A percentile compares a stretch with the other conserved stretches of the same genome.
Evolutionary conservation across 495 filamentous ascomycete species (phyloP).

Genomic region (Xylaria nigripes): DNA sequence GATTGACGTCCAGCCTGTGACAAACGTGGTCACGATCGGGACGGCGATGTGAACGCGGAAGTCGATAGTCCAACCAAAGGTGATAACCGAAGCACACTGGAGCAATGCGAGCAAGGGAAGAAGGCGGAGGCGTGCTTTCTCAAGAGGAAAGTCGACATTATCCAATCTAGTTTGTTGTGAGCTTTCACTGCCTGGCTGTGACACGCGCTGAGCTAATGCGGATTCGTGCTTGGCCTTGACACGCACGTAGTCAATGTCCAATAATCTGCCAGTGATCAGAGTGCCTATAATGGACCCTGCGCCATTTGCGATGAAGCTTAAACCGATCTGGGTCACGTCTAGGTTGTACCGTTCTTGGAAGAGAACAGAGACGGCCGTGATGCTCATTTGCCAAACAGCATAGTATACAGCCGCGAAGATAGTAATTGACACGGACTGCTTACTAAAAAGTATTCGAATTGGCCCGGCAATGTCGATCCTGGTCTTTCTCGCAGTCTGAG

Average conservation of each 20-base stretch:
- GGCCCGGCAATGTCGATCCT: conserved; percentile 34
- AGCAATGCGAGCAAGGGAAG: conserved; percentile 25
- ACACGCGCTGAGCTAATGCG: background rate
- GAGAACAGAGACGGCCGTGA: conserved; percentile 46
- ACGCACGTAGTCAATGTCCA: conserved; percentile 35
- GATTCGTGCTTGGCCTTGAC: conserved; percentile 27
- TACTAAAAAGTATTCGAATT: conserved; percentile 39
- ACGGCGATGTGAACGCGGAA: conserved; percentile 27
- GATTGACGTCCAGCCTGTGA: conserved; percentile 35
- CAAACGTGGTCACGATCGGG: conserved; percentile 30
- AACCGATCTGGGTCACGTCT: conserved; percentile 39
- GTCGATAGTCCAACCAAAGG: conserved; percentile 33
- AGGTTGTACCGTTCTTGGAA: conserved; percentile 38
- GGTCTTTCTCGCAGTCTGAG: conserved; percentile 22
- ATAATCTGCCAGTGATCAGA: conserved; percentile 37
- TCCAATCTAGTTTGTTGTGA: conserved; percentile 3
- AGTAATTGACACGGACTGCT: conserved; percentile 38
- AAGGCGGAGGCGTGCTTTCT: conserved; percentile 31
- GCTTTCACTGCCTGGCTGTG: background rate
- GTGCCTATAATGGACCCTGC: conserved; percentile 45
- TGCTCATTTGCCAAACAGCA: conserved; percentile 50
- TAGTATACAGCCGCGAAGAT: conserved; percentile 45
- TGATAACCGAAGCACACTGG: conserved; percentile 27
- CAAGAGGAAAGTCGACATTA: conserved; percentile 27
- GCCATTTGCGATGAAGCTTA: conserved; percentile 46